Evolutionary conservation across 768 basidiomycete species (phyloP), one percentile per base, ranked within the genome.

Genomic region (Leccinum disarticulatum): DNA sequence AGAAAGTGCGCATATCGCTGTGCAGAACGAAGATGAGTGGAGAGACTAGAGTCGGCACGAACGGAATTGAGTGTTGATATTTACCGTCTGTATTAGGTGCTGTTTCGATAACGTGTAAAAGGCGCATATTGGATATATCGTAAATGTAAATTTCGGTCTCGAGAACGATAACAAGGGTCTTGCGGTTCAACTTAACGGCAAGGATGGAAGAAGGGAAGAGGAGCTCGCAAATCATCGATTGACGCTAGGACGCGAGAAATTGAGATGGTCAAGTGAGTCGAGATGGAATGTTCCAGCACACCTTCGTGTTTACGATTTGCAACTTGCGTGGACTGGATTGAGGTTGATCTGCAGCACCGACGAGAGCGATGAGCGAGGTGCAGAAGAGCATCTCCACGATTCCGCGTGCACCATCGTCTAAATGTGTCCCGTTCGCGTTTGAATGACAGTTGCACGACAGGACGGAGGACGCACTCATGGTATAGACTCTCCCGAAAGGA

Each of bases 341-440:
- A 1, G 94, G 91, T 51, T 93, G 90, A 77, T 97, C 95, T 14
- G 94, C 94, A 3, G 94, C 93, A 8, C 97, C 97, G 22, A 98
- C 97, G 33, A 99, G 82, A 1, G 97, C 97, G 51, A 99, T 93
- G 62, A 99, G 84, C 22, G 95, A 97, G 6, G 97, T 99, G 77
- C 95, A 98, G 79, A 99, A 99, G 60, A 99, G 81, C 97, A 99
- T 99, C 76, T 99, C 97, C 15, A 98, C 96, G 62, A 97, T 97
- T 25, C 95, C 94, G 17, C 91, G 84, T 2, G 96, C 93, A 8
- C 96, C 95, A 60, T 98, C 95, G 67, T 90, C 96, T 93, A 61
- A 28, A 57, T 27, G 31, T 28, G 38, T 6, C 13, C 14, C 27
- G 31, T 55, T 57, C n/a, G 36, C 2, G 2, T 27, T 48, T 27